A percentile compares a stretch with the other conserved stretches of the same genome.
Evolutionary conservation across 768 basidiomycete genomes (phyloP).

Genomic region (Mycena kentingensis): DNA sequence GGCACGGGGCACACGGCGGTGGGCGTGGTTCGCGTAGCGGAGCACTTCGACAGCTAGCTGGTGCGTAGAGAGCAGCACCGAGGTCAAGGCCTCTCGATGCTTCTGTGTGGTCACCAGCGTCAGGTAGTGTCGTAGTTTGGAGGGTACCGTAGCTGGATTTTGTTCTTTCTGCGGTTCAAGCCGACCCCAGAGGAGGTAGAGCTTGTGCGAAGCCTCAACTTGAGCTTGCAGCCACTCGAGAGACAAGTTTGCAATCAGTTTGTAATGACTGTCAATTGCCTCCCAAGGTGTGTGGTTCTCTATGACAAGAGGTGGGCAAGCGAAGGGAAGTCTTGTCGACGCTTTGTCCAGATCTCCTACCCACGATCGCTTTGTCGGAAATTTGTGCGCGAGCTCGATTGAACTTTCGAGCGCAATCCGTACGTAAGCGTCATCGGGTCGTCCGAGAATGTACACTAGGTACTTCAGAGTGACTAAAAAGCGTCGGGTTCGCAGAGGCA

Average conservation of each 20-base stretch:
- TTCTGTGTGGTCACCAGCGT: neutral
- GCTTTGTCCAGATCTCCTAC: conserved; percentile 4
- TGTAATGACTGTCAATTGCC: neutral
- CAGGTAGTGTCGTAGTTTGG: conserved; percentile 7
- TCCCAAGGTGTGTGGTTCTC: neutral
- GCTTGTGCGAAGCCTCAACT: conserved; percentile 2
- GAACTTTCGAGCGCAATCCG: neutral
- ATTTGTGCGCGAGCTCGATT: neutral
- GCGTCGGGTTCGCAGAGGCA: neutral
- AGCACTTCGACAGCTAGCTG: conserved; percentile 5
- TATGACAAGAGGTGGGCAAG: neutral
- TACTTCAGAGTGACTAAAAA: neutral
- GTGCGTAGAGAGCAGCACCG: conserved; percentile 11
- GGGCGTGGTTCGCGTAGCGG: too few relatives aligned
- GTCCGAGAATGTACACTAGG: neutral
- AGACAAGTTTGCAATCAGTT: neutral
- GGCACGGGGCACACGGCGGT: too few relatives aligned
- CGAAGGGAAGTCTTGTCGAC: conserved; percentile 1
- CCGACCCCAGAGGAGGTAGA: conserved; percentile 7
- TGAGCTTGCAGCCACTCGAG: conserved; percentile 4
- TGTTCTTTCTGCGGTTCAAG: conserved; percentile 10
- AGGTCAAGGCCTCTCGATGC: conserved; percentile 10
- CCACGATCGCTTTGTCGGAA: conserved; percentile 3
- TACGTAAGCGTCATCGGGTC: neutral
- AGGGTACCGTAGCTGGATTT: neutral